Evolutionary conservation across 805 yeast genomes (phyloP).

Genomic region (Candida rishiriensis): DNA sequence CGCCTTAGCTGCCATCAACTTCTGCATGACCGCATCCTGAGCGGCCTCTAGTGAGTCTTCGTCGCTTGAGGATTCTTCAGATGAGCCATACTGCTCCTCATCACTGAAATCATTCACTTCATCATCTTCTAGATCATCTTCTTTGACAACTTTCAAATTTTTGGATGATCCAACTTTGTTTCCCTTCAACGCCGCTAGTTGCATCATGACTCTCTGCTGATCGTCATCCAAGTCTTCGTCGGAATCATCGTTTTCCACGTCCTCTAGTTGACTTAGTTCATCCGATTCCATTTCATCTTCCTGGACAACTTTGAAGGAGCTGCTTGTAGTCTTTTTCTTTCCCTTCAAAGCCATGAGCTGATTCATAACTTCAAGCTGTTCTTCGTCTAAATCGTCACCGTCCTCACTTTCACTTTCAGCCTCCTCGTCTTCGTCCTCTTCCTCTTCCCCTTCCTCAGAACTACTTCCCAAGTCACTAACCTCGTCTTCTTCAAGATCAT

Average conservation of each 20-base stretch:
- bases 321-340: conserved; percentile 15
- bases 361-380: conserved; percentile 41
- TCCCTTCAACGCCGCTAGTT: conserved; percentile 22
- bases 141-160: conserved; percentile 27
- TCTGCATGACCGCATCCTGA: conserved; percentile 53
- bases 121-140: conserved; percentile 23
- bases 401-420: conserved; percentile 11
- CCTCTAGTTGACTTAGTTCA: conserved; percentile 17
- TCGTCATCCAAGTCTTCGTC: conserved; percentile 19
- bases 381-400: conserved; percentile 27
- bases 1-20: conserved; percentile 48
- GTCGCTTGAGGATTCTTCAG: conserved; percentile 2
- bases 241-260: conserved; percentile 6
- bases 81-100: conserved; percentile 2
- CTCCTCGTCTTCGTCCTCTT: conserved; percentile 15
- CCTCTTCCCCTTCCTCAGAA: background rate
- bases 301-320: conserved; percentile 12
- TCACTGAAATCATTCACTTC: conserved; percentile 13
- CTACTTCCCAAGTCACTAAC: conserved; percentile 13
- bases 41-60: conserved; percentile 5
- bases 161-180: conserved; percentile 23
- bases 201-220: conserved; percentile 23
- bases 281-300: conserved; percentile 13
- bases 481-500: conserved; percentile 9
- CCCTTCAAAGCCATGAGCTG: conserved; percentile 39